Percentiles rank a stretch among this genome's conserved stretches.
phyloP scores from a whole-genome alignment of 169 alveolate species.

The Plasmodium vinckei region DNA sequence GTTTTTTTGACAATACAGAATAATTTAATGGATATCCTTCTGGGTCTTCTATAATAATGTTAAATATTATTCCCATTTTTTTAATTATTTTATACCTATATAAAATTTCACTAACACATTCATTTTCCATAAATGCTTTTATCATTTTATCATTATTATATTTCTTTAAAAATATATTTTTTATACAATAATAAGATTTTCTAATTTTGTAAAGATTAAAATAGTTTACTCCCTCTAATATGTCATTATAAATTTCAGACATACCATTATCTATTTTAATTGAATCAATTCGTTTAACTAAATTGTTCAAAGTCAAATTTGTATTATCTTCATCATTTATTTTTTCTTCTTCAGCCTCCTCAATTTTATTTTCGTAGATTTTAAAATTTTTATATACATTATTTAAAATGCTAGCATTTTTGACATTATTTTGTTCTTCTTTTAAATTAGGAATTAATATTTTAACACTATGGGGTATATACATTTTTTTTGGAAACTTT shows the following conservation, averaged over 20 bases:
- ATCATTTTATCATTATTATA: not conserved
- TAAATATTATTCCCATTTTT: conserved; percentile 48
- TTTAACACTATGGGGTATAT: conserved; percentile 61
- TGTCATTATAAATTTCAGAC: conserved; percentile 41
- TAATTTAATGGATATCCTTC: conserved; percentile 9
- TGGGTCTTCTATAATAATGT: conserved; percentile 4
- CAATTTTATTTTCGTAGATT: conserved; percentile 56
- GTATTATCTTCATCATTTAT: conserved; percentile 8
- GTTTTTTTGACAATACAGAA: conserved; percentile 32
- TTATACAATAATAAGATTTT: conserved; percentile 22
- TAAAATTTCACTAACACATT: conserved; percentile 56
- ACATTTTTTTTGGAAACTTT: conserved; percentile 23
- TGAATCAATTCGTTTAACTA: conserved; percentile 6
- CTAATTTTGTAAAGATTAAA: conserved; percentile 28
- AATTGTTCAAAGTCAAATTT: not conserved
- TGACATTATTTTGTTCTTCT: not conserved
- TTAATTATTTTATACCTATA: conserved; percentile 65
- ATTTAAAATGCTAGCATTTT: not conserved
- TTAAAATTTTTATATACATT: conserved; percentile 36
- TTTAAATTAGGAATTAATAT: conserved; percentile 38
- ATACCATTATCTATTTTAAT: conserved; percentile 17
- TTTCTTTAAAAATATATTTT: conserved; percentile 22
- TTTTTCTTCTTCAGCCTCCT: conserved; percentile 22
- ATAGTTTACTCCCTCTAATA: conserved; percentile 31
- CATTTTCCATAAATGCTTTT: conserved; percentile 33